Conservation (phyloP, 2,329 filamentous ascomycete species). For the Juglanconis oblonga region DNA sequence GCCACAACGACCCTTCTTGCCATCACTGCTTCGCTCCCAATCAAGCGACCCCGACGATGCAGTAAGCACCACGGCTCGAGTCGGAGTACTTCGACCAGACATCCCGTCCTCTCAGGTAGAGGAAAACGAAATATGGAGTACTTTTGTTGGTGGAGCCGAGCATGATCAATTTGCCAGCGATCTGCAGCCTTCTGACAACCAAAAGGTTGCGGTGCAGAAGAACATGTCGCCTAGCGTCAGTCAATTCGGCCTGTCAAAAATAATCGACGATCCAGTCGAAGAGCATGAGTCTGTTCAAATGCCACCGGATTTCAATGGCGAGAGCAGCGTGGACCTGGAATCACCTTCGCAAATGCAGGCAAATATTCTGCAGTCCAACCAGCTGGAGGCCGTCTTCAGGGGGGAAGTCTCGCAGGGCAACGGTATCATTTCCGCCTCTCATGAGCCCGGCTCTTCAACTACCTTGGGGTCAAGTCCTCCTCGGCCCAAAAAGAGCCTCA, state of each 20-base stretch:
- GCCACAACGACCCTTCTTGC: constrained; percentile 16
- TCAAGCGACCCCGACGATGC: constrained; percentile 19
- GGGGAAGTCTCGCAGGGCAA: background rate
- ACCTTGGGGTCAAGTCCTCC: background rate
- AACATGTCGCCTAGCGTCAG: constrained; percentile 13
- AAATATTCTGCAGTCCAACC: background rate
- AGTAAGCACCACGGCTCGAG: constrained; percentile 24
- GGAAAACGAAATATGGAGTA: constrained; percentile 26
- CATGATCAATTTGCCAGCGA: constrained; percentile 9
- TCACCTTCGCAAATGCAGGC: background rate
- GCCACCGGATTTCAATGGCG: background rate
- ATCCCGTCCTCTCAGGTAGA: constrained; percentile 21
- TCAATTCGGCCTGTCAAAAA: background rate
- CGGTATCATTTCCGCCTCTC: too few relatives aligned
- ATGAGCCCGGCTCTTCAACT: background rate
- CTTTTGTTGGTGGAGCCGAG: constrained; percentile 19
- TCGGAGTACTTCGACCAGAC: constrained; percentile 18
- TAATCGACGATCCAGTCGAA: background rate
- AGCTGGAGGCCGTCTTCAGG: background rate
- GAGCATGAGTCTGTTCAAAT: too few relatives aligned
- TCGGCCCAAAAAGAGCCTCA: background rate
- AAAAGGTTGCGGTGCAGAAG: background rate
- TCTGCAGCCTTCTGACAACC: background rate
- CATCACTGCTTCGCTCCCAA: constrained; percentile 4
- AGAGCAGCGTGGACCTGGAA: background rate